Evolutionary conservation across 768 basidiomycete genomes (phyloP).

Genomic region (Psilocybe subaeruginosa): DNA sequence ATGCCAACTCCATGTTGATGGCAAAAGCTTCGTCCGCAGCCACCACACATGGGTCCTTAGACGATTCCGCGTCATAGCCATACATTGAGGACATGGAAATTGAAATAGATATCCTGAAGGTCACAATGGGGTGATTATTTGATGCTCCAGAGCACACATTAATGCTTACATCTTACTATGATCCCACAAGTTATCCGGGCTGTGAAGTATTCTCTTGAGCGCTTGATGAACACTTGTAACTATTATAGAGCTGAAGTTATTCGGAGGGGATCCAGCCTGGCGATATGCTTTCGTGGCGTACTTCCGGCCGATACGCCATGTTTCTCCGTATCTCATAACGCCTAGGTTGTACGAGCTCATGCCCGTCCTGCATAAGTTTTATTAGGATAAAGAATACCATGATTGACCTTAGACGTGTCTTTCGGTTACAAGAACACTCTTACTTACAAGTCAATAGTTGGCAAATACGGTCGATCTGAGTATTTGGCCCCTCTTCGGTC

Average conservation of each 20-base stretch:
- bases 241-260: conserved; percentile 15
- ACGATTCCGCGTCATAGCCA: conserved; percentile 17
- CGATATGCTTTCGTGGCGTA: conserved; percentile 28
- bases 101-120: conserved; percentile 15
- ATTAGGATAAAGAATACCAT: too few relatives aligned
- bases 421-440: too few relatives aligned
- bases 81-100: conserved; percentile 20
- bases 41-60: conserved; percentile 15
- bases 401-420: too few relatives aligned
- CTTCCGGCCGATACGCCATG: conserved; percentile 26
- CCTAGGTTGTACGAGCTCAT: conserved; percentile 25
- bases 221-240: conserved; percentile 12
- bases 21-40: conserved; percentile 11
- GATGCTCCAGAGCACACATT: not conserved
- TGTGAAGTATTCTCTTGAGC: conserved; percentile 13
- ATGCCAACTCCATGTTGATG: not conserved
- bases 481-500: conserved; percentile 12
- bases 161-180: conserved; percentile 13
- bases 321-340: conserved; percentile 24
- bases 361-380: conserved; percentile 5
- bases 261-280: conserved; percentile 1
- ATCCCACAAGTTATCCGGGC: conserved; percentile 7
- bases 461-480: conserved; percentile 3
- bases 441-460: conserved; percentile 10
- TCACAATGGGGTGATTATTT: not conserved